phyloP scores from a whole-genome alignment of 306 rosid species.

The Trifolium dubium region DNA sequence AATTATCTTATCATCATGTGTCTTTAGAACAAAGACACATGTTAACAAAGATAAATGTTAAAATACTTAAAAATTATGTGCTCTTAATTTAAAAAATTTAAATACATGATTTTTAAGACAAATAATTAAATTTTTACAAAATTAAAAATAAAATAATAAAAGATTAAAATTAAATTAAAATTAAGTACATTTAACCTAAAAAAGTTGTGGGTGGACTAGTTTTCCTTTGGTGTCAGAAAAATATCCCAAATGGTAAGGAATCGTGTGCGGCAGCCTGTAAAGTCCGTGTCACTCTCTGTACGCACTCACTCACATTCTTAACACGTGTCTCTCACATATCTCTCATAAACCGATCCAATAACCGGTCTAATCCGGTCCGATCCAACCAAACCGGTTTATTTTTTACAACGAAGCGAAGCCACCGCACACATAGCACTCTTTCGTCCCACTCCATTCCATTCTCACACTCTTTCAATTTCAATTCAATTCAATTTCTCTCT shows the following conservation, averaged over 20 bases:
- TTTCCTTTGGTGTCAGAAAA: background rate
- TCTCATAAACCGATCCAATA: background rate
- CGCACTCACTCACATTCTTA: background rate
- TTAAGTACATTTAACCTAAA: no score
- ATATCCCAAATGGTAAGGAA: constrained; percentile 3
- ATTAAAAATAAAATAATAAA: no score
- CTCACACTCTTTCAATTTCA: constrained; percentile 11
- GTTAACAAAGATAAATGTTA: no score
- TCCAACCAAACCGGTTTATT: background rate
- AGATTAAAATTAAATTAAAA: no score
- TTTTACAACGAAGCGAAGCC: background rate
- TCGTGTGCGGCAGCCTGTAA: background rate
- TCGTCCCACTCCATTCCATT: background rate
- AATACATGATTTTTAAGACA: no score
- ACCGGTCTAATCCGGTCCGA: background rate
- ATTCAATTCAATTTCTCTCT: constrained; percentile 4
- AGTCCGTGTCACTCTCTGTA: background rate
- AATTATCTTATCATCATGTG: no score
- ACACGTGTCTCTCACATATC: constrained; percentile 27
- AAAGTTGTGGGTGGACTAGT: background rate
- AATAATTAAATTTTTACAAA: no score
- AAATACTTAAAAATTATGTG: no score
- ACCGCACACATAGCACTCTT: constrained; percentile 16
- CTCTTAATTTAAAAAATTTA: no score
- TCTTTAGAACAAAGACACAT: no score